phyloP scores from a whole-genome alignment of 1,139 yeast genomes.

The Taphrina communis region DNA sequence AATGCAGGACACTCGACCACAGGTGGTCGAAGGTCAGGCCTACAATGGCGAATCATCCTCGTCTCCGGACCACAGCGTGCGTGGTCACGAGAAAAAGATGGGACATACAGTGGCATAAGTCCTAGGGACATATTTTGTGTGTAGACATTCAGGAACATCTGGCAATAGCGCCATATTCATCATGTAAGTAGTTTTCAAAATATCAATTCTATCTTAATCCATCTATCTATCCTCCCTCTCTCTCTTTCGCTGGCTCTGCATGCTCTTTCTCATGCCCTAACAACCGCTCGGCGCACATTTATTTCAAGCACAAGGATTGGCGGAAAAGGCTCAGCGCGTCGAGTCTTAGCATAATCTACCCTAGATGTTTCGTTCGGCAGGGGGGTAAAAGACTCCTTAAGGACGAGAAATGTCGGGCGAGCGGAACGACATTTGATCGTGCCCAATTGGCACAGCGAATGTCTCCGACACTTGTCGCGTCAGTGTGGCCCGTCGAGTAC shows the following conservation, averaged over 20 bases:
- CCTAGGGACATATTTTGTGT: neutral
- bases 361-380: too few relatives aligned
- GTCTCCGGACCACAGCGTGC: constrained; percentile 7
- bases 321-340: too few relatives aligned
- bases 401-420: too few relatives aligned
- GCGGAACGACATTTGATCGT: too few relatives aligned
- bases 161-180: constrained; percentile 2
- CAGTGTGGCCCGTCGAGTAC: too few relatives aligned
- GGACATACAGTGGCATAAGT: constrained; percentile 1
- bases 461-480: too few relatives aligned
- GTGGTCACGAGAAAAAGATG: constrained; percentile 17
- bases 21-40: constrained; percentile 24
- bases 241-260: too few relatives aligned
- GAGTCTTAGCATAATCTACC: too few relatives aligned
- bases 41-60: constrained; percentile 25
- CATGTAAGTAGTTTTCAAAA: constrained; percentile 10
- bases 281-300: neutral
- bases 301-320: neutral
- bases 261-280: too few relatives aligned
- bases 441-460: too few relatives aligned
- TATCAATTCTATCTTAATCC: neutral
- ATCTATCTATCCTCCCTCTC: too few relatives aligned
- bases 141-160: neutral
- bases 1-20: constrained; percentile 19
- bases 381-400: too few relatives aligned